phyloP scores from a whole-genome alignment of 108 stramenopile species.

The Skeletonema tropicum region DNA sequence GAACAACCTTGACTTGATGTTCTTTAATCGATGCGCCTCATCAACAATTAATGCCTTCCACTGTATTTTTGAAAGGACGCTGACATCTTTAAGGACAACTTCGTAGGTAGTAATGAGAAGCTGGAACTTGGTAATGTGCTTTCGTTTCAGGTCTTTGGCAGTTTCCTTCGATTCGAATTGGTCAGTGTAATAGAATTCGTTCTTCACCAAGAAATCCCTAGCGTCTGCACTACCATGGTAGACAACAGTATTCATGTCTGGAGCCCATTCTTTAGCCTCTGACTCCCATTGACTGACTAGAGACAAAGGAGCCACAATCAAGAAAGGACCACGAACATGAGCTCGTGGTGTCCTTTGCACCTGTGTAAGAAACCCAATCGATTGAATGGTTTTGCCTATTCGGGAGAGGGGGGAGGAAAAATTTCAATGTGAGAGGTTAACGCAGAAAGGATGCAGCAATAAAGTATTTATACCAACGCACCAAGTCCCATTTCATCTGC shows the following conservation, averaged over 20 bases:
- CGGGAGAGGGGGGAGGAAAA: not conserved
- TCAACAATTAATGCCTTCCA: conserved; percentile 94
- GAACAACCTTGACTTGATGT: conserved; percentile 76
- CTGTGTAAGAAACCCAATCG: conserved; percentile 69
- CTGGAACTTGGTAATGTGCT: conserved; percentile 89
- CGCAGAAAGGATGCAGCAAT: not conserved
- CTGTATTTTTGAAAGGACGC: conserved; percentile 78
- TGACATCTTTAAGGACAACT: conserved; percentile 86
- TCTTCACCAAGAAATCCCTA: conserved; percentile 78
- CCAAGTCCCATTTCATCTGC: conserved; percentile 96
- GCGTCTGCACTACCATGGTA: conserved; percentile 94
- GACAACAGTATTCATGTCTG: conserved; percentile 92
- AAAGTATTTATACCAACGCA: conserved; percentile 33
- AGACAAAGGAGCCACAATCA: conserved; percentile 92
- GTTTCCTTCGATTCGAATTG: conserved; percentile 71
- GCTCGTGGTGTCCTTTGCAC: conserved; percentile 58
- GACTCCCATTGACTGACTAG: conserved; percentile 94
- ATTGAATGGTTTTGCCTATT: conserved; percentile 75
- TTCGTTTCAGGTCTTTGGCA: conserved; percentile 70
- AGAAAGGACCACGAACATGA: conserved; percentile 87
- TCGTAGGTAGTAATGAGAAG: conserved; percentile 97
- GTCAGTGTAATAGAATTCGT: conserved; percentile 92
- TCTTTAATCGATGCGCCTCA: conserved; percentile 94
- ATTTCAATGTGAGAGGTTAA: not conserved
- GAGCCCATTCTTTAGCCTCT: conserved; percentile 92